Base-by-base conservation (phyloP, 306 rosid species). In the Acmispon strigosus region DNA sequence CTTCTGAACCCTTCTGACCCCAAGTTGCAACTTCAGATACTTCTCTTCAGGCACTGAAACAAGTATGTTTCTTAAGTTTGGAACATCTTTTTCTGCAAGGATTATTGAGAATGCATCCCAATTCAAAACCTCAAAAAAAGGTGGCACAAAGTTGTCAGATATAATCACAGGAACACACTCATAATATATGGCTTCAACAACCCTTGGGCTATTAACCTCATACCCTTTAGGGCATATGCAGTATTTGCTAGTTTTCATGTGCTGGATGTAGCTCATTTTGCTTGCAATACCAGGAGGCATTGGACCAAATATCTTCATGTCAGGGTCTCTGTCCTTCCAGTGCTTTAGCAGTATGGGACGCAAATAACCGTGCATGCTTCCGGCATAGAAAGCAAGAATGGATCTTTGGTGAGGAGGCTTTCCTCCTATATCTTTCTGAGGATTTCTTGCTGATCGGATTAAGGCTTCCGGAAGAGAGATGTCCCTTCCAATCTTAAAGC, bases 91-190 rank as follows among this genome's bases (percentile, higher is more conserved):
- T 86, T 94, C 99, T 0, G 92, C 90, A 57, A 94, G 82, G 47
- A 89, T 86, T 51, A 94, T 19, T 8, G 98, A 90, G 80, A 94
- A 94, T 18, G 96, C 87, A 10, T 72, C 88, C 98, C 98, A 94
- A 53, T 94, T 69, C 62, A 94, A 84, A 66, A 90, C 92, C 88
- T 90, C 97, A 8, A 94, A 94, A 86, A 89, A 89, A 9, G 98
- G 87, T 3, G 95, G 98, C 77, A 94, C 99, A 47, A 94, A 94
- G 68, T 94, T 94, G 79, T 94, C 99, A 3, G 99, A 94, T 77
- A 94, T 88, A 78, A 94, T 94, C 84, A 94, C 99, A 10, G 99
- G 99, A 0, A 94, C 88, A 22, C 99, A 91, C 84, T 94, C 96
- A 17, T 87, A 89, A 71, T 87, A 89, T 70, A 94, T 81, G 61